Evolutionary conservation across 495 filamentous ascomycete species (phyloP).

Genomic region (Lentithecium fluviatile): DNA sequence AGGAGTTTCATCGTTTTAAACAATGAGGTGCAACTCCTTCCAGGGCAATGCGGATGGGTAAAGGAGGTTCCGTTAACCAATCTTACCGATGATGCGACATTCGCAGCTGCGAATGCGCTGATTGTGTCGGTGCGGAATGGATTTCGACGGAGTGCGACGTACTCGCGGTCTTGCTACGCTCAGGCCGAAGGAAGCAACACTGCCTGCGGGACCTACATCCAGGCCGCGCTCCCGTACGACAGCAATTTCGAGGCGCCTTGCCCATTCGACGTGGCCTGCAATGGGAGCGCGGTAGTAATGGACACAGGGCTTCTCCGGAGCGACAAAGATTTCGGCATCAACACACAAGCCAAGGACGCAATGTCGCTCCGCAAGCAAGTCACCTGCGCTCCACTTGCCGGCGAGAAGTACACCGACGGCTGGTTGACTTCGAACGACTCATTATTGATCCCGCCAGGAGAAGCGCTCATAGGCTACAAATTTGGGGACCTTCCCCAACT

Average conservation of each 20-base stretch:
- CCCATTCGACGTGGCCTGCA: conserved; percentile 26
- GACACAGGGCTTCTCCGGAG: conserved; percentile 16
- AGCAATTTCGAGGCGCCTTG: not conserved
- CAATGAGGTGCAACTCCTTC: not conserved
- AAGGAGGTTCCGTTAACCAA: not conserved
- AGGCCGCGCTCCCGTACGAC: not conserved
- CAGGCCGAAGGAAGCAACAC: not conserved
- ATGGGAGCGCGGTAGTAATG: conserved; percentile 4
- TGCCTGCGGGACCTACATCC: not conserved
- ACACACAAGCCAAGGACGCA: conserved; percentile 7
- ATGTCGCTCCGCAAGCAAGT: conserved; percentile 10
- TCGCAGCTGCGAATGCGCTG: conserved; percentile 11
- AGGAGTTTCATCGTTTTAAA: conserved; percentile 4
- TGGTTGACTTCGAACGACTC: not conserved
- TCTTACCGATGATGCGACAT: conserved; percentile 1
- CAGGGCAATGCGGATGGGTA: conserved; percentile 11
- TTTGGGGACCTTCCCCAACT: not conserved
- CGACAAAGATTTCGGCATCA: conserved; percentile 11
- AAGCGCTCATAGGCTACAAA: not conserved
- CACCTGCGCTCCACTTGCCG: conserved; percentile 12
- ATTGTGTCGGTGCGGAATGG: conserved; percentile 5
- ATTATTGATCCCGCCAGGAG: not conserved
- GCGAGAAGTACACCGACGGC: conserved; percentile 13
- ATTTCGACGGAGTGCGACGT: conserved; percentile 8
- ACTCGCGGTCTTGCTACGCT: conserved; percentile 13